Conservation (phyloP, 2,329 filamentous ascomycete species). For the Sclerotinia subarctica region DNA sequence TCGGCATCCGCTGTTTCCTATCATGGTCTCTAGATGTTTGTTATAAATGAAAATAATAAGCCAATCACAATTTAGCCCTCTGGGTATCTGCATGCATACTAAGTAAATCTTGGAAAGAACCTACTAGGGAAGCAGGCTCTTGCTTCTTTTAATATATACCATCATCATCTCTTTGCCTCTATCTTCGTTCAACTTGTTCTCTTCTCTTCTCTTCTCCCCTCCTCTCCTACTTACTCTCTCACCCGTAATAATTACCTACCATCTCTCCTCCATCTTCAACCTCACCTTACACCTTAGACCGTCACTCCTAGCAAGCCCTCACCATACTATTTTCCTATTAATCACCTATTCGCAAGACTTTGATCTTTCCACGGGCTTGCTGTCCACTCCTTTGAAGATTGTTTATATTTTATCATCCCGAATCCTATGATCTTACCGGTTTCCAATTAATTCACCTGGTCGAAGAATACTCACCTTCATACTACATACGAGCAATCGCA, state of each 20-base stretch:
- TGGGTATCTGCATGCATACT: no score
- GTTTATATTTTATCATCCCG: constrained; percentile 9
- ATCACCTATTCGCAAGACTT: neutral
- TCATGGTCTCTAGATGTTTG: no score
- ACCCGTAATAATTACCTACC: neutral
- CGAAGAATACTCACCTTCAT: neutral
- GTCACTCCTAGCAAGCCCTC: constrained; percentile 13
- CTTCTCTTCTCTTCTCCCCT: neutral
- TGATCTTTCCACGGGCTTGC: neutral
- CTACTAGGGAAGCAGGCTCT: neutral
- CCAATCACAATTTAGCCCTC: no score
- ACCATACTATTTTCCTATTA: constrained; percentile 11
- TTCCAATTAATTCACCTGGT: neutral
- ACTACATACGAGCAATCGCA: constrained; percentile 2
- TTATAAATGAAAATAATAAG: no score
- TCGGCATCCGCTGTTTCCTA: neutral
- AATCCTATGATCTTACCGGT: neutral
- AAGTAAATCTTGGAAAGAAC: neutral
- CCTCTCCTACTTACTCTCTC: neutral
- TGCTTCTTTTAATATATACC: constrained; percentile 3
- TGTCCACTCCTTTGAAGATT: neutral
- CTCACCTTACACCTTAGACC: neutral
- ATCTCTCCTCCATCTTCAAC: constrained; percentile 3
- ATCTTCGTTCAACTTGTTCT: neutral
- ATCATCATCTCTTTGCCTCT: neutral